phyloP scores from a whole-genome alignment of 1,139 yeast genomes.

The Hemisphaericaspora subhashii region DNA sequence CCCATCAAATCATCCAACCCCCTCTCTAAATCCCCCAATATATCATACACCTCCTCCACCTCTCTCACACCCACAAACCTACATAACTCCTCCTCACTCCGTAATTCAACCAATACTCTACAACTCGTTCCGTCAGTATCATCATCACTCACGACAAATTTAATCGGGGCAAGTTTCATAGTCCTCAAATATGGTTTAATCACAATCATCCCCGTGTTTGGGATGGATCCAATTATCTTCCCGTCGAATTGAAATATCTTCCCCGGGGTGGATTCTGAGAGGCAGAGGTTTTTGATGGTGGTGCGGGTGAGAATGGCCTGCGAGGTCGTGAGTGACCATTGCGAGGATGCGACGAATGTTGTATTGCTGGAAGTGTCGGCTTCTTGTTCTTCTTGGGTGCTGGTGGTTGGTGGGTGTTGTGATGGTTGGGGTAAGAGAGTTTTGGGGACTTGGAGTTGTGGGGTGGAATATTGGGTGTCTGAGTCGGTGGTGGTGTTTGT shows the following conservation, averaged over 20 bases:
- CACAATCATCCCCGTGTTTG: conserved; percentile 22
- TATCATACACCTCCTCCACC: conserved; percentile 25
- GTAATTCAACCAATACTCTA: conserved; percentile 29
- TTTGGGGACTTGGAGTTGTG: neutral
- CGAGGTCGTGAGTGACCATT: neutral
- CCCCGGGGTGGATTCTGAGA: neutral
- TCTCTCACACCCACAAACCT: conserved; percentile 28
- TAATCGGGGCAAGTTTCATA: conserved; percentile 27
- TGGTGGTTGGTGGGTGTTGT: neutral
- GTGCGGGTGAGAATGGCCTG: neutral
- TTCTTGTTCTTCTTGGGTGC: neutral
- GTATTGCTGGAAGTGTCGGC: neutral
- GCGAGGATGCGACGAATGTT: neutral
- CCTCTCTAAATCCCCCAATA: conserved; percentile 6
- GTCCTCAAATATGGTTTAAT: conserved; percentile 34
- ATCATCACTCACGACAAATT: conserved; percentile 22
- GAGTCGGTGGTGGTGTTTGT: too few species aligned
- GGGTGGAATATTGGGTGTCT: too few species aligned
- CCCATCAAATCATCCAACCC: conserved; percentile 8
- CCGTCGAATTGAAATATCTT: conserved; percentile 21
- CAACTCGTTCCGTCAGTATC: conserved; percentile 5
- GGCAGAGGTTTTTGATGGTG: neutral
- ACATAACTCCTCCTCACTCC: conserved; percentile 27
- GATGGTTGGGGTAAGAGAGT: neutral
- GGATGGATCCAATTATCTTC: conserved; percentile 19